Percentiles rank a stretch among this genome's conserved stretches.
phyloP scores from a whole-genome alignment of 805 yeast genomes.

The Hanseniaspora guilliermondii region DNA sequence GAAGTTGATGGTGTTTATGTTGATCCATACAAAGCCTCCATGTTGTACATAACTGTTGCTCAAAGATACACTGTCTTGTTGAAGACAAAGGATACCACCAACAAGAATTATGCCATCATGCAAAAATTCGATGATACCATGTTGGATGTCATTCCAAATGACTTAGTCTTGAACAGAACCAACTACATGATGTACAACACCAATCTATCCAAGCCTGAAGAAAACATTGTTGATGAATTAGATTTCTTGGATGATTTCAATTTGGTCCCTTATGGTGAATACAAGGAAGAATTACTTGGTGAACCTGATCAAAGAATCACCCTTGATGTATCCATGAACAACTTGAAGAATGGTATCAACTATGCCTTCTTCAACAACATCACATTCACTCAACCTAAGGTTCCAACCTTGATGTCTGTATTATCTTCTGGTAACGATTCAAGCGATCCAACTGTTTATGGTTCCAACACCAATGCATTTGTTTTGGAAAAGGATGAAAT shows the following conservation, averaged over 20 bases:
- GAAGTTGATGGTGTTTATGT: slow-evolving; percentile 88
- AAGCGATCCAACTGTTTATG: slow-evolving; percentile 45
- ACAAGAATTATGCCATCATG: slow-evolving; percentile 69
- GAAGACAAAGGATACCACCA: slow-evolving; percentile 51
- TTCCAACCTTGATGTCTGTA: slow-evolving; percentile 75
- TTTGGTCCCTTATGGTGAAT: slow-evolving; percentile 43
- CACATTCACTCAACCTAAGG: slow-evolving; percentile 66
- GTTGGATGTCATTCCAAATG: slow-evolving; percentile 64
- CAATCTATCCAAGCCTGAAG: slow-evolving; percentile 31
- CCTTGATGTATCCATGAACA: slow-evolving; percentile 72
- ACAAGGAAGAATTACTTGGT: slow-evolving; percentile 41
- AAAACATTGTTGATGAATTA: slow-evolving; percentile 35
- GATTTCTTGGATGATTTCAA: slow-evolving; percentile 64
- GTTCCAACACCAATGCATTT: slow-evolving; percentile 64
- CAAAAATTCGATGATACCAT: slow-evolving; percentile 68
- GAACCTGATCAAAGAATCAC: slow-evolving; percentile 59
- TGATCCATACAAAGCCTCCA: slow-evolving; percentile 55
- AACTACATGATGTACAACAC: slow-evolving; percentile 52
- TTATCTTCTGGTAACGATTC: slow-evolving; percentile 55
- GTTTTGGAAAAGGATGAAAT: slow-evolving; percentile 46
- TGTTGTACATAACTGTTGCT: slow-evolving; percentile 74
- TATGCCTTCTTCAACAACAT: slow-evolving; percentile 94
- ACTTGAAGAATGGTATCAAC: slow-evolving; percentile 74
- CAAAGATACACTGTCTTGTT: slow-evolving; percentile 80
- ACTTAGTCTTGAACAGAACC: slow-evolving; percentile 58